These are phyloP conservation scores for Penicillium sp. DNA, from an alignment of 2,329 filamentous ascomycete species.

Conservation along the genomic window DNA sequence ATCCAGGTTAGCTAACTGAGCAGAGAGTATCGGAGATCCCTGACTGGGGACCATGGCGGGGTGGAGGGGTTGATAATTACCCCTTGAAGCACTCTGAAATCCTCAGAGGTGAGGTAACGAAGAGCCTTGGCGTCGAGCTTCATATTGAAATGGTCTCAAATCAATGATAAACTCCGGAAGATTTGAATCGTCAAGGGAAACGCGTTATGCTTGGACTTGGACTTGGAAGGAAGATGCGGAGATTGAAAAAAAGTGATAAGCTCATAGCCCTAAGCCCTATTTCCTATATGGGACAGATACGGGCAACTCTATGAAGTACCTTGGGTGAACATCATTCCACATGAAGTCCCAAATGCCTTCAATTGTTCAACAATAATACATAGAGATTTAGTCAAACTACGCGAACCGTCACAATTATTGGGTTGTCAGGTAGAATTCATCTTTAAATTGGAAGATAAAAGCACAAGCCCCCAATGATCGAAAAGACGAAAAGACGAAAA, in stretches of 20 bases:
- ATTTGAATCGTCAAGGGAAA: slow-evolving; percentile 9
- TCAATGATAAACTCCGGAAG: neutral
- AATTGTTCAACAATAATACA: neutral
- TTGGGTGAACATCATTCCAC: neutral
- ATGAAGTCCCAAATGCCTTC: neutral
- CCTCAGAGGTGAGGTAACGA: slow-evolving; percentile 88
- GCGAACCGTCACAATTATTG: neutral
- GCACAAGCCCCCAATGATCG: neutral
- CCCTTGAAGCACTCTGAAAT: slow-evolving; percentile 93
- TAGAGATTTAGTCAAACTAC: neutral
- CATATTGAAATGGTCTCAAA: slow-evolving; percentile 61
- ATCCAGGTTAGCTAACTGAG: slow-evolving; percentile 14
- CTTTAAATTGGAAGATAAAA: slow-evolving; percentile 8
- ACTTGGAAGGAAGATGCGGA: slow-evolving; percentile 23
- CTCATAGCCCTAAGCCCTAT: slow-evolving; percentile 49
- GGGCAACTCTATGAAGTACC: neutral
- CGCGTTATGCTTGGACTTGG: slow-evolving; percentile 8
- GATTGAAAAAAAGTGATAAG: slow-evolving; percentile 41
- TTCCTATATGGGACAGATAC: slow-evolving; percentile 35
- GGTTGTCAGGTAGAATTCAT: neutral
- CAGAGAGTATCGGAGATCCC: neutral
- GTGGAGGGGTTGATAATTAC: slow-evolving; percentile 60
- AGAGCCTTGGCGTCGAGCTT: slow-evolving; percentile 93
- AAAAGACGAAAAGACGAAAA: slow-evolving; percentile 6
- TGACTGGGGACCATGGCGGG: slow-evolving; percentile 31